phyloP scores from a whole-genome alignment of 2,329 filamentous ascomycete genomes.

The Chrysosporium keratinophilum region DNA sequence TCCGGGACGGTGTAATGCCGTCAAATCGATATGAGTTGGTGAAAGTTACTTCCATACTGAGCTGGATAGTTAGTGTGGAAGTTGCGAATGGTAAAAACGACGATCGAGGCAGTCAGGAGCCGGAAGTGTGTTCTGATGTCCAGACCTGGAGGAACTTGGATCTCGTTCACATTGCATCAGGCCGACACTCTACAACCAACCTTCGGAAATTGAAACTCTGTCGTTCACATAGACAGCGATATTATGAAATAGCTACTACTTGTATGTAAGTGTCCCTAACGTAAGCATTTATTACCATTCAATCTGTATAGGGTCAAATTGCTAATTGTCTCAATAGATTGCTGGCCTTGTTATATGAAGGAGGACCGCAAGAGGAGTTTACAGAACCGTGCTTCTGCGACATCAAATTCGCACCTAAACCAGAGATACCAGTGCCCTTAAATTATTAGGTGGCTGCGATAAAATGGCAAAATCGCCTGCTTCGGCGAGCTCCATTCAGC shows the following conservation, averaged over 20 bases:
- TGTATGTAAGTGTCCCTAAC: background rate
- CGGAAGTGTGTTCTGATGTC: background rate
- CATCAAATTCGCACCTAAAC: background rate
- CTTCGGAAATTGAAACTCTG: background rate
- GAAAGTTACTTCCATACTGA: too few relatives aligned
- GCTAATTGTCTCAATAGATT: background rate
- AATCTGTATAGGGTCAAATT: background rate
- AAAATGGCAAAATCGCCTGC: constrained; percentile 16
- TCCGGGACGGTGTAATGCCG: too few relatives aligned
- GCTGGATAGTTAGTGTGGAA: too few relatives aligned
- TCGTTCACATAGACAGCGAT: background rate
- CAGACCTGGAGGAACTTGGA: background rate
- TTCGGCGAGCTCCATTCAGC: constrained; percentile 28
- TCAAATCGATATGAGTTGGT: too few relatives aligned
- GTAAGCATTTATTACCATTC: background rate
- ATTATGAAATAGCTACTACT: background rate
- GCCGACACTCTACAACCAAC: background rate
- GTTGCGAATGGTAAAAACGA: too few relatives aligned
- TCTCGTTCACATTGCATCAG: background rate
- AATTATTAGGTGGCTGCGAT: background rate
- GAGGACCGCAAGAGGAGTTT: too few relatives aligned
- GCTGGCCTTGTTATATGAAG: too few relatives aligned
- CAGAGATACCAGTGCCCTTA: background rate
- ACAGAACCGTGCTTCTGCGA: background rate
- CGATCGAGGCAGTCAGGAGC: too few relatives aligned